phyloP scores from a whole-genome alignment of 495 filamentous ascomycete species.

The Penicillium cosmopolitanum region DNA sequence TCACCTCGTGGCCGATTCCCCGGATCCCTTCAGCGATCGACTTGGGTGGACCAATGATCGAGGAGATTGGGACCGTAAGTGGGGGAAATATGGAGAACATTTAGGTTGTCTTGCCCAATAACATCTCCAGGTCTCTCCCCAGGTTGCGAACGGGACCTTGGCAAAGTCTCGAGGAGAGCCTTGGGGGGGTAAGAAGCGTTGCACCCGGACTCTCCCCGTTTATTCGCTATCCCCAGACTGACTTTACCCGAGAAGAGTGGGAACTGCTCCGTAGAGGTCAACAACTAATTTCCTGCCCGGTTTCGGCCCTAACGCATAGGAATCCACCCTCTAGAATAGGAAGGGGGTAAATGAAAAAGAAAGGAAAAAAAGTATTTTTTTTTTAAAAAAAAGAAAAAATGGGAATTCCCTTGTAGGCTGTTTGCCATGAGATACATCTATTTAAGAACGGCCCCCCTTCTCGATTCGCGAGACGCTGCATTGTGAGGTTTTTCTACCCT shows the following conservation, averaged over 20 bases:
- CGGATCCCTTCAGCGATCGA: slow-evolving; percentile 27
- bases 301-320: slow-evolving; percentile 12
- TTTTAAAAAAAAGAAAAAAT: background rate
- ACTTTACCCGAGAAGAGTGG: slow-evolving; percentile 19
- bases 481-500: slow-evolving; percentile 3
- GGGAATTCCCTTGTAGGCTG: slow-evolving; percentile 9
- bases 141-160: slow-evolving; percentile 31
- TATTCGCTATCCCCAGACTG: slow-evolving; percentile 12
- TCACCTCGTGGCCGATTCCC: slow-evolving; percentile 29
- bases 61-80: background rate
- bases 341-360: slow-evolving; percentile 3
- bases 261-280: background rate
- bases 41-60: slow-evolving; percentile 19
- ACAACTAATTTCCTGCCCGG: slow-evolving; percentile 5
- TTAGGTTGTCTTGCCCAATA: slow-evolving; percentile 20
- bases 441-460: slow-evolving; percentile 14
- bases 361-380: background rate
- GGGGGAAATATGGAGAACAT: background rate
- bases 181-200: slow-evolving; percentile 14
- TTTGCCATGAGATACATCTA: slow-evolving; percentile 10
- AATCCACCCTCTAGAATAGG: slow-evolving; percentile 13
- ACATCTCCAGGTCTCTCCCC: background rate
- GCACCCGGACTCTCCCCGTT: slow-evolving; percentile 12
- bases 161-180: slow-evolving; percentile 10
- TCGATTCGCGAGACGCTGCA: slow-evolving; percentile 1